Conservation (phyloP, 495 filamentous ascomycete genomes). For the Talaromyces thailandensis region DNA sequence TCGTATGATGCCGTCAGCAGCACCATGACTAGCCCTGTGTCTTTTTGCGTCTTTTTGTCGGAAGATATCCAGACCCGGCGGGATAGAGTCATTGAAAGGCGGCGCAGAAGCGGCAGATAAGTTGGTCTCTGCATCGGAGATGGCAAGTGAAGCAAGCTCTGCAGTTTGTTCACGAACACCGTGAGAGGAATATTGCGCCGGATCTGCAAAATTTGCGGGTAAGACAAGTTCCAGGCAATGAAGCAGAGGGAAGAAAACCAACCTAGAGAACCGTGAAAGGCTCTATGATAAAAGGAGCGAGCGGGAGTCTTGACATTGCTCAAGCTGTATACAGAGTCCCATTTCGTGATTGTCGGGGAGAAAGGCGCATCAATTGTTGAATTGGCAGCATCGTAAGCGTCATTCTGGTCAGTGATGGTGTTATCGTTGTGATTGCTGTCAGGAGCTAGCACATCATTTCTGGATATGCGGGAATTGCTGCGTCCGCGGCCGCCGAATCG, state of each 20-base stretch:
- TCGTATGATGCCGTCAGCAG: neutral
- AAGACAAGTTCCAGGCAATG: slow-evolving; percentile 15
- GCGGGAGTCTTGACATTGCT: slow-evolving; percentile 55
- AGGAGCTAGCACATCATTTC: slow-evolving; percentile 3
- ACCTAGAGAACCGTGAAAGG: slow-evolving; percentile 58
- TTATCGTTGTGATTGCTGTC: neutral
- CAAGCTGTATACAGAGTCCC: neutral
- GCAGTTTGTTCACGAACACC: slow-evolving; percentile 86
- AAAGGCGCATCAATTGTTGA: neutral
- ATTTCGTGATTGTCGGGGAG: neutral
- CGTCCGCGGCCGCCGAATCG: slow-evolving; percentile 16
- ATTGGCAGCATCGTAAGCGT: slow-evolving; percentile 16
- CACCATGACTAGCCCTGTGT: neutral
- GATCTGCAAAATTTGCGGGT: slow-evolving; percentile 42
- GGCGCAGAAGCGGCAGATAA: slow-evolving; percentile 23
- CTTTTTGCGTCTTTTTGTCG: slow-evolving; percentile 7
- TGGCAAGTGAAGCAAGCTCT: slow-evolving; percentile 77
- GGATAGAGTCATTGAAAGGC: slow-evolving; percentile 14
- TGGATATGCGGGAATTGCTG: slow-evolving; percentile 26
- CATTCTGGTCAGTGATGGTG: slow-evolving; percentile 1
- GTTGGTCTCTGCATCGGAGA: slow-evolving; percentile 39
- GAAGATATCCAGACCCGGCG: slow-evolving; percentile 29
- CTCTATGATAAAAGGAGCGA: slow-evolving; percentile 71
- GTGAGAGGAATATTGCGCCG: slow-evolving; percentile 58
- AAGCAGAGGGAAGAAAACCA: slow-evolving; percentile 13